Evolutionary conservation across 1,139 yeast genomes (phyloP).

Genomic region (Yamadazyma pseudoaaseri): DNA sequence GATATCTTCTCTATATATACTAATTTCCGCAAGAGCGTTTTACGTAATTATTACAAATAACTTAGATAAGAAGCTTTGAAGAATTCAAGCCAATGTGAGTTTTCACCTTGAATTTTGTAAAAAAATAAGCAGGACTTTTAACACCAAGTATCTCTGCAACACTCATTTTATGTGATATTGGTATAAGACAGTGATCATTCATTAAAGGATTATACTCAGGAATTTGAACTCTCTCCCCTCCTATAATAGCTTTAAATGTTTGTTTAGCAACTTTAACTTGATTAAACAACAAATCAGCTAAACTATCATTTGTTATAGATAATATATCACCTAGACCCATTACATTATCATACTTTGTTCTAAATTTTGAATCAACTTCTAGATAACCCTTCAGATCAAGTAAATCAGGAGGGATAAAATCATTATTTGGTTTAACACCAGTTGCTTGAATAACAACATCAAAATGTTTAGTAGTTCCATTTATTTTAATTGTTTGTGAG

Average conservation of each 20-base stretch:
- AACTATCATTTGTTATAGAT: conserved; percentile 15
- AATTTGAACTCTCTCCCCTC: conserved; percentile 3
- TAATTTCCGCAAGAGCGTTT: too few relatives aligned
- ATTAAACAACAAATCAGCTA: conserved; percentile 19
- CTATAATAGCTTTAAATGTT: conserved; percentile 11
- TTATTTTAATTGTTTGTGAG: conserved; percentile 9
- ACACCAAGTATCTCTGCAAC: conserved; percentile 25
- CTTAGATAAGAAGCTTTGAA: too few relatives aligned
- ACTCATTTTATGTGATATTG: conserved; percentile 28
- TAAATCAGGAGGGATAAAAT: conserved; percentile 13
- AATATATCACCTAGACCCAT: conserved; percentile 26
- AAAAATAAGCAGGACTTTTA: too few relatives aligned
- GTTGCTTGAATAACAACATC: conserved; percentile 23
- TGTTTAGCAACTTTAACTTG: conserved; percentile 16
- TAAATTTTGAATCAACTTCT: conserved; percentile 18
- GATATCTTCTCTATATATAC: too few relatives aligned
- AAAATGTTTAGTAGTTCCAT: conserved; percentile 13
- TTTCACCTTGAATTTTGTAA: too few relatives aligned
- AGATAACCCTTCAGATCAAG: conserved; percentile 18
- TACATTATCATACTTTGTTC: conserved; percentile 20
- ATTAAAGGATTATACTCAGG: neutral
- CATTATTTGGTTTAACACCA: conserved; percentile 20
- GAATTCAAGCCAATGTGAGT: too few relatives aligned
- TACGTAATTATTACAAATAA: too few relatives aligned
- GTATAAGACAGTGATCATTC: conserved; percentile 16